Evolutionary conservation across 306 rosid genomes (phyloP).

Genomic region (Pterocarpus macrocarpus): DNA sequence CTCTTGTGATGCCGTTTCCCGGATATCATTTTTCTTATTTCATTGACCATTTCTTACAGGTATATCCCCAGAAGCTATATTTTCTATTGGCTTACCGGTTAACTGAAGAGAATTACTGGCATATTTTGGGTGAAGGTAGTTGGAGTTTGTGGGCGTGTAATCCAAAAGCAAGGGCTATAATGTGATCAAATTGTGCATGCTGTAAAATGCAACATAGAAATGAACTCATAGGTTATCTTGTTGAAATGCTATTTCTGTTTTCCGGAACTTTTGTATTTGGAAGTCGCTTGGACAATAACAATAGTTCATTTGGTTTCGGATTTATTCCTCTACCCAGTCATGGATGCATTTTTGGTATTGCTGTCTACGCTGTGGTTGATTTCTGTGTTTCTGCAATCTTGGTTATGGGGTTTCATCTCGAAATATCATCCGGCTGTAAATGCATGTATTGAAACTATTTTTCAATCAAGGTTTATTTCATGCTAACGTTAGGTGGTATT

Average conservation of each 20-base stretch:
- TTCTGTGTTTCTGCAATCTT: slow-evolving; percentile 21
- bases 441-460: background rate
- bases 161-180: slow-evolving; percentile 34
- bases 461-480: too few relatives aligned
- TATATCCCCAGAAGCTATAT: slow-evolving; percentile 54
- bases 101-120: slow-evolving; percentile 40
- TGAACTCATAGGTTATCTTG: slow-evolving; percentile 29
- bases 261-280: slow-evolving; percentile 35
- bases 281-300: background rate
- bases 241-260: slow-evolving; percentile 25
- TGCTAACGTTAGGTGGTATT: too few relatives aligned
- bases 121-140: slow-evolving; percentile 34
- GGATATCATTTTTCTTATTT: slow-evolving; percentile 33
- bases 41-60: slow-evolving; percentile 46
- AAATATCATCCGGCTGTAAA: slow-evolving; percentile 3
- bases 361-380: background rate
- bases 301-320: slow-evolving; percentile 31
- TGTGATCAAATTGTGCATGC: slow-evolving; percentile 24
- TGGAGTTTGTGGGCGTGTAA: slow-evolving; percentile 14
- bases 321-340: slow-evolving; percentile 4
- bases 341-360: slow-evolving; percentile 23
- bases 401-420: slow-evolving; percentile 16
- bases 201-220: slow-evolving; percentile 11
- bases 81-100: slow-evolving; percentile 57
- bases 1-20: background rate